Evolutionary conservation across 2,329 filamentous ascomycete species (phyloP).

Genomic region (Paracorniculantispora psalliotae): DNA sequence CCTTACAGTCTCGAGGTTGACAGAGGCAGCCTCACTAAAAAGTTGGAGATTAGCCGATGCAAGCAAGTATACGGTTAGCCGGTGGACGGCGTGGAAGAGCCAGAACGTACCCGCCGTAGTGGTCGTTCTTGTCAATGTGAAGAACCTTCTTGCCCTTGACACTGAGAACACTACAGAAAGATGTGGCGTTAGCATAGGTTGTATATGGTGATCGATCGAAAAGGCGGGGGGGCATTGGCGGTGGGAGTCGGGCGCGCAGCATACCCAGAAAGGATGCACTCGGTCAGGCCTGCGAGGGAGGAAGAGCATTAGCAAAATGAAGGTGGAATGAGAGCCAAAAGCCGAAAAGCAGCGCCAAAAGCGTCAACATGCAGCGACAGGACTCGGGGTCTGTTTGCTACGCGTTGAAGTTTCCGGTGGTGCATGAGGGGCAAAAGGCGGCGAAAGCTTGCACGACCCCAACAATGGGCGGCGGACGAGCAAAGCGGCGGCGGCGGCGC

Average conservation of each 20-base stretch:
- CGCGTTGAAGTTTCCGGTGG: neutral
- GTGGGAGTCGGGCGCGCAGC: constrained; percentile 18
- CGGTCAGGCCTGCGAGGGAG: constrained; percentile 70
- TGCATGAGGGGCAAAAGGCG: constrained; percentile 11
- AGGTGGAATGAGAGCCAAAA: neutral
- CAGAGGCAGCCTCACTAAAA: constrained; percentile 77
- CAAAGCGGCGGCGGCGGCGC: constrained; percentile 18
- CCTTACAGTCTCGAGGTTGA: constrained; percentile 87
- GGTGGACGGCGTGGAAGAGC: neutral
- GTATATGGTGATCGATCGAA: constrained; percentile 5
- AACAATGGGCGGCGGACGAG: constrained; percentile 5
- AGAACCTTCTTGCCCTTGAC: constrained; percentile 99
- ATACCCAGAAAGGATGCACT: constrained; percentile 98
- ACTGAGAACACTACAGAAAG: constrained; percentile 69
- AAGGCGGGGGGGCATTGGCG: constrained; percentile 11
- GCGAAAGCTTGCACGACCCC: constrained; percentile 10
- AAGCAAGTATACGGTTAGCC: neutral
- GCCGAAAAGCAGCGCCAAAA: neutral
- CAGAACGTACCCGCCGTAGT: constrained; percentile 84
- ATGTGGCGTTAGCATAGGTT: constrained; percentile 1
- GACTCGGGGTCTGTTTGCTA: neutral
- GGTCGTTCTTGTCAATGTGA: constrained; percentile 96
- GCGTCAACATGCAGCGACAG: neutral
- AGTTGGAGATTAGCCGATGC: neutral
- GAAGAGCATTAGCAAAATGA: constrained; percentile 8